Evolutionary conservation across 1,284 basidiomycete genomes (phyloP).

Genomic region (Clitocybe nebularis): DNA sequence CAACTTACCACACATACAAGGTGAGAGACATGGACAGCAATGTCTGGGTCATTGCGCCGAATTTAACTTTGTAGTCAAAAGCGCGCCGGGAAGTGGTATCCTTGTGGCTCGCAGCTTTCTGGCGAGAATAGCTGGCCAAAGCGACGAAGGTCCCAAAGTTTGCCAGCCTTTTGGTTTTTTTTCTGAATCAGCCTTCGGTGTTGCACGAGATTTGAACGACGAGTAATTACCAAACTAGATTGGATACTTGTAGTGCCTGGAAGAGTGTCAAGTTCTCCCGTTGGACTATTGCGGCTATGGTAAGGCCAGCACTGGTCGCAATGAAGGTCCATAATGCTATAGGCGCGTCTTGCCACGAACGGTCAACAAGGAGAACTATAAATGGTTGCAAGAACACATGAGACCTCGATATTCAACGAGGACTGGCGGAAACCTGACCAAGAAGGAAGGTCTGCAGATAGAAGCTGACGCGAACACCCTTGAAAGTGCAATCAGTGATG

Average conservation of each 20-base stretch:
- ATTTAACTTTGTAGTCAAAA: conserved; percentile 30
- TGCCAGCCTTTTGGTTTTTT: conserved; percentile 35
- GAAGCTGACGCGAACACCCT: conserved; percentile 37
- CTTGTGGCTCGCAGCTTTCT: conserved; percentile 26
- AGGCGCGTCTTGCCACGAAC: conserved; percentile 36
- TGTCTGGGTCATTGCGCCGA: conserved; percentile 35
- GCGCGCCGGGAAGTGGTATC: conserved; percentile 10
- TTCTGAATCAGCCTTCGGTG: background rate
- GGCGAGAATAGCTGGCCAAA: conserved; percentile 36
- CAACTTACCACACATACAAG: conserved; percentile 32
- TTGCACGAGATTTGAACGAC: background rate
- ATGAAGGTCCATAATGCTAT: conserved; percentile 39
- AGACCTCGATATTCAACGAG: background rate
- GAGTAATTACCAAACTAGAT: conserved; percentile 32
- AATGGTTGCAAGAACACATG: conserved; percentile 2
- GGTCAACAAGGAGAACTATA: conserved; percentile 32
- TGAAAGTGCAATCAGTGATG: background rate
- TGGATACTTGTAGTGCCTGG: conserved; percentile 35
- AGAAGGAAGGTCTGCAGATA: conserved; percentile 38
- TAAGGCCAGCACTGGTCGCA: conserved; percentile 35
- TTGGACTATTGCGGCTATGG: conserved; percentile 33
- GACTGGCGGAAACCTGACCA: conserved; percentile 19
- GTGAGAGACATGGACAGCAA: conserved; percentile 34
- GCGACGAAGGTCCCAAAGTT: conserved; percentile 38
- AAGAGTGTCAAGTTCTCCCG: conserved; percentile 28